Evolutionary conservation across 2,329 filamentous ascomycete genomes (phyloP).

Genomic region (Fusarium citri): DNA sequence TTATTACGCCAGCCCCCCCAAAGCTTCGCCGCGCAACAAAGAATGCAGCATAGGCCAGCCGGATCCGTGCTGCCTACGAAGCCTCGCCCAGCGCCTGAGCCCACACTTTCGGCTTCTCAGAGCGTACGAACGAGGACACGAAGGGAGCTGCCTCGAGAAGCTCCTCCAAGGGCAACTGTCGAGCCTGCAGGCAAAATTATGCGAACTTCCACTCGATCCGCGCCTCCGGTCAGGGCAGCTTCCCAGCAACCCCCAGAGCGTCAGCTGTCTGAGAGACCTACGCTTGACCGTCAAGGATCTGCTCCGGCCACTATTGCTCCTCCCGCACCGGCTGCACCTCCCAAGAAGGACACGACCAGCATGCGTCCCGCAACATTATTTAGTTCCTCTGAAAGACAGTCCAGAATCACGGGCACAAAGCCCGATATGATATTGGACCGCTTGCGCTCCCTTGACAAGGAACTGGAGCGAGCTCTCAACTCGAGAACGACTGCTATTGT

Average conservation of each 20-base stretch:
- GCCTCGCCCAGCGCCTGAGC: conserved; percentile 43
- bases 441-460: conserved; percentile 66
- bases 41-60: conserved; percentile 65
- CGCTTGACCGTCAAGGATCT: conserved; percentile 47
- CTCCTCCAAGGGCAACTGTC: conserved; percentile 36
- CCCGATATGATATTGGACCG: conserved; percentile 69
- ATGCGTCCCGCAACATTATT: conserved; percentile 64
- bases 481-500: conserved; percentile 72
- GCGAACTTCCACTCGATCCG: conserved; percentile 46
- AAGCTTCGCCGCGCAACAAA: conserved; percentile 75
- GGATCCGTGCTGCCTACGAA: conserved; percentile 40
- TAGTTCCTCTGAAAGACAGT: conserved; percentile 63
- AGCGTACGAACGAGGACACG: conserved; percentile 47
- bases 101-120: conserved; percentile 45
- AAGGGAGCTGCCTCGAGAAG: conserved; percentile 46
- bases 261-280: conserved; percentile 38
- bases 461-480: conserved; percentile 72
- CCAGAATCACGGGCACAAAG: conserved; percentile 63
- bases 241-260: conserved; percentile 44
- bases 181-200: conserved; percentile 45
- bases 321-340: conserved; percentile 37
- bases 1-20: conserved; percentile 67
- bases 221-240: conserved; percentile 46
- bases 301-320: conserved; percentile 36
- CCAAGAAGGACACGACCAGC: conserved; percentile 47